Percentiles rank a stretch among this genome's conserved stretches.
phyloP scores from a whole-genome alignment of 2,329 filamentous ascomycete species.

The Curvularia lunata region DNA sequence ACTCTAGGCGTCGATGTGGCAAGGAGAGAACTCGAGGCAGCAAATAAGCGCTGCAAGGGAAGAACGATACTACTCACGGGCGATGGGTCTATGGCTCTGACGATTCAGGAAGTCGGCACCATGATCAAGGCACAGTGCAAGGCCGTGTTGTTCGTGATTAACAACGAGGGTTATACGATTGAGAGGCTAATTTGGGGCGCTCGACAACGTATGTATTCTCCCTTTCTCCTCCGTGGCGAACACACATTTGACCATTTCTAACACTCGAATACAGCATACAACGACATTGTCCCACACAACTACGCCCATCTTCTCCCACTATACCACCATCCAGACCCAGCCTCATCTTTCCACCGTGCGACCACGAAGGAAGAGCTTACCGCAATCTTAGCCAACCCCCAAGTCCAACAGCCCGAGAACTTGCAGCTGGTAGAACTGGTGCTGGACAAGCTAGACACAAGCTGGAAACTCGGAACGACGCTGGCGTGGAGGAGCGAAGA shows the following conservation, averaged over 20 bases:
- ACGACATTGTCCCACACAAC: constrained; percentile 50
- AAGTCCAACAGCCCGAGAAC: constrained; percentile 37
- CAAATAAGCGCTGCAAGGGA: constrained; percentile 10
- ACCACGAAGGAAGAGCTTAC: constrained; percentile 49
- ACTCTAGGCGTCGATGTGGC: constrained; percentile 56
- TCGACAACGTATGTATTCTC: constrained; percentile 34
- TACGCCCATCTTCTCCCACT: constrained; percentile 52
- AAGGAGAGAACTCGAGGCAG: constrained; percentile 52
- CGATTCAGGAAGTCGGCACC: constrained; percentile 69
- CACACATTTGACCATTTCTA: neutral
- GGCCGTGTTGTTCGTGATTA: constrained; percentile 52
- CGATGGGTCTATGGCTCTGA: constrained; percentile 71
- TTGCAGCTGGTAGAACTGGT: constrained; percentile 54
- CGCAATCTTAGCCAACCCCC: constrained; percentile 39
- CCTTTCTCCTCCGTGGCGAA: neutral
- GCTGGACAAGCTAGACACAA: constrained; percentile 42
- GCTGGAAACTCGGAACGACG: constrained; percentile 46
- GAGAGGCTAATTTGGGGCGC: constrained; percentile 57
- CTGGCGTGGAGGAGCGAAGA: constrained; percentile 48
- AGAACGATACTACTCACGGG: constrained; percentile 65
- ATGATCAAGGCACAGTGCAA: constrained; percentile 58
- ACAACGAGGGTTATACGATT: constrained; percentile 57
- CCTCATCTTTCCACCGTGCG: constrained; percentile 45
- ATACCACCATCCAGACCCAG: constrained; percentile 45
- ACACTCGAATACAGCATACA: constrained; percentile 37